Conservation (phyloP, 2,329 filamentous ascomycete genomes). For the Diaporthe caulivora region DNA sequence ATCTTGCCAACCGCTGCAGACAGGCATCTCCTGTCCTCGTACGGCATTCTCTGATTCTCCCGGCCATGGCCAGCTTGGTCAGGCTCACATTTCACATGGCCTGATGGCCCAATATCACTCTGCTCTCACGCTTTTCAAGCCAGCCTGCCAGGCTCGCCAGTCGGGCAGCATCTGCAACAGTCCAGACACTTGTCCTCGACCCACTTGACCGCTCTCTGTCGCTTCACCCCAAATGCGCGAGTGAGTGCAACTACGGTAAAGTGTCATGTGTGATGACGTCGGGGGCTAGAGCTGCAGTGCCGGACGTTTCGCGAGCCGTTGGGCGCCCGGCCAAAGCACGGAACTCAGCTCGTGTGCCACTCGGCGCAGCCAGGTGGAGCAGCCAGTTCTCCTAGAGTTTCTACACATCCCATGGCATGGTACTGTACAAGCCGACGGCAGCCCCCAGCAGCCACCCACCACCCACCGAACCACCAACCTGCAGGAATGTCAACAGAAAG, state of each 20-base stretch:
- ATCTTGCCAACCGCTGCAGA: background rate
- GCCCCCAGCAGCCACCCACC: background rate
- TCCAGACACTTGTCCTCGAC: background rate
- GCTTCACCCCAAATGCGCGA: background rate
- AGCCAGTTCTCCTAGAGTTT: background rate
- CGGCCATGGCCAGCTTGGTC: constrained; percentile 4
- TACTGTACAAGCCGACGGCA: background rate
- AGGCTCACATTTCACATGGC: constrained; percentile 28
- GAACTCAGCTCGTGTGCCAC: background rate
- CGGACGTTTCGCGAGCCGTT: background rate
- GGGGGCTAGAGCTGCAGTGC: constrained; percentile 16
- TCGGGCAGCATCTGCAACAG: constrained; percentile 19
- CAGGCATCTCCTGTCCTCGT: constrained; percentile 30
- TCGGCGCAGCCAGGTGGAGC: background rate
- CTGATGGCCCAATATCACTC: constrained; percentile 25
- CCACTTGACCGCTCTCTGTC: constrained; percentile 17
- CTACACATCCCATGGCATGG: background rate
- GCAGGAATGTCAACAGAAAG: background rate
- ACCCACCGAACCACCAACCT: constrained; percentile 12
- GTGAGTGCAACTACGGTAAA: background rate
- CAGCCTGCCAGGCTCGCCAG: constrained; percentile 9
- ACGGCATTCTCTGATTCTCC: background rate
- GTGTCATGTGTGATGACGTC: constrained; percentile 31
- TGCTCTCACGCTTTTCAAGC: background rate
- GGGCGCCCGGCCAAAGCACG: background rate